Base-by-base conservation (phyloP, 2,329 filamentous ascomycete species). In the Sporothrix pseudoabietina region DNA sequence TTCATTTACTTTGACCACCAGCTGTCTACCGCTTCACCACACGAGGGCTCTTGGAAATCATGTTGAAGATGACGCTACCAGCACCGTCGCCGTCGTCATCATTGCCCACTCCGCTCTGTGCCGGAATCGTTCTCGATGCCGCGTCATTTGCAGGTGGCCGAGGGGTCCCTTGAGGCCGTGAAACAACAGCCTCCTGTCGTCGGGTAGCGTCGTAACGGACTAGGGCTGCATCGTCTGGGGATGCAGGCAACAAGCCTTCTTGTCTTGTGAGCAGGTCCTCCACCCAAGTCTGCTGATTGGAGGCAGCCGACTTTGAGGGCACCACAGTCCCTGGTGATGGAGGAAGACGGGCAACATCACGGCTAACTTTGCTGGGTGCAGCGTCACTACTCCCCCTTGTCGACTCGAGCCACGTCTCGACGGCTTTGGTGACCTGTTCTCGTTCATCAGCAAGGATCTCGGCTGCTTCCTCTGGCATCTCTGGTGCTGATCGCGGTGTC, bases 61-160 rank as follows among this genome's bases (percentile, higher is more conserved):
- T 76, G 68, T 75, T 75, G 52, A 74, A 74, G 35, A 75, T 66
- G 4, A 74, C 32, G n/a, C 63, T 73, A 49, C 65, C 44, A 22
- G 61, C 54, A 49, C 26, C 54, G 22, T 71, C 49, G n/a, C 44
- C 44, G 32, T 52, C 47, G 1, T 35, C 22, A 5, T 26, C n/a
- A 10, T 30, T 19, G 57, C 30, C 52, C 8, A 9, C 22, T 9
- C 35, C 39, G 30, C 52, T 30, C 6, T 71, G 52, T 1, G 30
- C 12, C 30, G 32, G 49, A 2, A 22, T 5, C 7, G 59, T n/a
- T 65, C n/a, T 65, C 39, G 59, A 44, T 5, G n/a, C n/a, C 12
- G 44, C 9, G 30, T 52, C 30, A 16, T 14, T 16, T 26, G 22
- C 9, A 55, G 9, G 4, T 9, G 22, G 16, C 22, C 26, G 52